These are phyloP conservation scores for Tulasnella sp. DNA, from an alignment of 768 basidiomycete genomes.

Conservation along the genomic window DNA sequence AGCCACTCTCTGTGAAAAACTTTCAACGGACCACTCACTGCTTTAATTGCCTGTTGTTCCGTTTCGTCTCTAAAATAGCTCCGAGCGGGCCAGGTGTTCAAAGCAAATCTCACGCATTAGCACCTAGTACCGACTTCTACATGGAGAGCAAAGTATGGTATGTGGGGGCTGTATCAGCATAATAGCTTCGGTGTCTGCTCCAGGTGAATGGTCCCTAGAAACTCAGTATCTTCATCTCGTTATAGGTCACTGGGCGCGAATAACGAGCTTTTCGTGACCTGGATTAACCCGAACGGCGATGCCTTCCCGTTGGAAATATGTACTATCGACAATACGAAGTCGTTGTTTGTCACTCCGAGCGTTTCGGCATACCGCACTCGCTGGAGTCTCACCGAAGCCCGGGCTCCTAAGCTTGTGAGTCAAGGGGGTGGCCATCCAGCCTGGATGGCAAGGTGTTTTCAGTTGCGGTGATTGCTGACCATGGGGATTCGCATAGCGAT, in stretches of 20 bases:
- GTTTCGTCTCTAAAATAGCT: neutral
- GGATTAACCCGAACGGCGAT: neutral
- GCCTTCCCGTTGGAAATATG: neutral
- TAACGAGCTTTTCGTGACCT: neutral
- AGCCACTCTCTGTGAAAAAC: neutral
- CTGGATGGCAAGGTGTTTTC: too few relatives aligned
- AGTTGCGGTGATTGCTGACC: neutral
- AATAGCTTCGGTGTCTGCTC: too few relatives aligned
- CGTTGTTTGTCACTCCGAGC: too few relatives aligned
- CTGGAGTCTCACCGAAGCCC: too few relatives aligned
- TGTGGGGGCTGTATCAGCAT: neutral
- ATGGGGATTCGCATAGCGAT: neutral
- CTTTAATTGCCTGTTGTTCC: neutral
- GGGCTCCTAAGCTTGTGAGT: too few relatives aligned
- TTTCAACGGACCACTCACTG: too few relatives aligned
- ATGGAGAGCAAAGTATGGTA: neutral
- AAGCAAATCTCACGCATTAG: neutral
- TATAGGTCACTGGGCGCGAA: neutral
- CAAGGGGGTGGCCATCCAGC: too few relatives aligned
- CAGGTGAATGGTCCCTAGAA: too few relatives aligned
- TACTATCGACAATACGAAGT: too few relatives aligned
- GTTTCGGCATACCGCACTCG: neutral
- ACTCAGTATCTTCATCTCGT: neutral
- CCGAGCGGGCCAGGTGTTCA: neutral
- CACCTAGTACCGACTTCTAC: neutral